Evolutionary conservation across 2,329 filamentous ascomycete genomes (phyloP), one percentile per base, ranked within the genome.

Genomic region (Acrocalymma vagum): DNA sequence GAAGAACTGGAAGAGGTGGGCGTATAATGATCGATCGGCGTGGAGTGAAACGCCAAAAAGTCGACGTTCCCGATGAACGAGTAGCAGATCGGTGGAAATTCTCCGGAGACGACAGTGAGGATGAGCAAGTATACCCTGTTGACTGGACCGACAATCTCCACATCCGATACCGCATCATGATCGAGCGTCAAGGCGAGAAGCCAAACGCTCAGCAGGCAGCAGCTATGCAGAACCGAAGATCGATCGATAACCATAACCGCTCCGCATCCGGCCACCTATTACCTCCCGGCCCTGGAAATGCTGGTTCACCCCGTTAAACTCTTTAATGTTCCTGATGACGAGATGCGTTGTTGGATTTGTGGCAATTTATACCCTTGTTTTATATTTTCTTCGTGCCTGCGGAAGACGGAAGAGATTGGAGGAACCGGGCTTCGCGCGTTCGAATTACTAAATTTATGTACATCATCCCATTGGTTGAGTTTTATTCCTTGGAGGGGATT

Each of bases 11-110:
- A 38, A 87, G 93, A 55, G 80, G 92, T 49, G 90, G 91, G 50
- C 85, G 93, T 25, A 70, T 95, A 54, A 90, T 91, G 81, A 90
- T 97, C 54, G 94, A 97, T 71, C 86, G 91, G 57, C 85, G 88
- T 55, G 85, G 86, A 40, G 75, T 90, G 63, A 79, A 75, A 49
- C 68, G 80, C 28, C 79, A 72, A 20, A 64, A 60, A 42, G 42
- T 58, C 16, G 56, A 61, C 21, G 28, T 45, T 9, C 46, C 54
- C 17, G 67, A 70, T 33, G 63, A 69, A 25, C 64, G 67, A 29
- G 44, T 63, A 14, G 62, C 63, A 17, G 67, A 71, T 34, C 53
- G 67, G 47, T 96, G 88, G 81, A 95, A 91, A 72, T 95, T 90
- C 72, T 90, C 95, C 62, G 85, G 86, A 17, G 89, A 95, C 58